Base-by-base conservation (phyloP, 176 grass and related monocot genomes). In the Carex scoparia region DNA sequence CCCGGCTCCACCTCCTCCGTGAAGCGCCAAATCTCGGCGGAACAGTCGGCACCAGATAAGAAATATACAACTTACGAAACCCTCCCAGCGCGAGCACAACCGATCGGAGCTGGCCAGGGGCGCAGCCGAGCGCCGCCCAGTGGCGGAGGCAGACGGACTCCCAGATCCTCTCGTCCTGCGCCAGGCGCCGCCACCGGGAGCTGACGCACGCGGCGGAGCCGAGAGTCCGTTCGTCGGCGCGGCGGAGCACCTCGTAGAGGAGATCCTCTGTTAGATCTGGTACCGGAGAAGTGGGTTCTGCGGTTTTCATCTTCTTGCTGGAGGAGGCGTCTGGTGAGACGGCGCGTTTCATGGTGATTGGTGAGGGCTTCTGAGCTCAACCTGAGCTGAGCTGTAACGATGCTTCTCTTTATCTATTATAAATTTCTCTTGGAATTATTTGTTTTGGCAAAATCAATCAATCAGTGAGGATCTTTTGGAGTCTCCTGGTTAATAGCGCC, bases 201-300 rank as follows among this genome's bases (percentile, higher is more conserved):
- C 81, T 83, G 11, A 83, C 81, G 23, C 81, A 83, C 7, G 81
- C 81, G n/a, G 81, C 59, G 40, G 61, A 63, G 7, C 81, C 81
- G 4, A 83, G 61, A 15, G 81, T 83, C 13, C 81, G 61, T 12
- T 83, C 81, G 63, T 83, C 81, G 27, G 46, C 63, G 28, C 81
- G 61, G 5, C 61, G 46, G 81, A 83, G 81, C 13, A 83, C 48
- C 44, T 83, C 81, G 63, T 83, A 83, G 63, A 83, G 42, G 6
- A 83, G 61, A 83, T 83, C 81, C 42, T 83, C 81, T 15, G 81
- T 69, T 10, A 83, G 46, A 83, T 83, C 63, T 8, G 81, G 81
- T 12, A 83, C 44, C 7, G 61, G 37, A 18, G 59, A 18, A 0
- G 44, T 1, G 7, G 27, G 3, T 54, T 55, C 63, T 30, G 55